Base-by-base conservation (phyloP, 2,329 filamentous ascomycete species). In the Phialophora macrospora region DNA sequence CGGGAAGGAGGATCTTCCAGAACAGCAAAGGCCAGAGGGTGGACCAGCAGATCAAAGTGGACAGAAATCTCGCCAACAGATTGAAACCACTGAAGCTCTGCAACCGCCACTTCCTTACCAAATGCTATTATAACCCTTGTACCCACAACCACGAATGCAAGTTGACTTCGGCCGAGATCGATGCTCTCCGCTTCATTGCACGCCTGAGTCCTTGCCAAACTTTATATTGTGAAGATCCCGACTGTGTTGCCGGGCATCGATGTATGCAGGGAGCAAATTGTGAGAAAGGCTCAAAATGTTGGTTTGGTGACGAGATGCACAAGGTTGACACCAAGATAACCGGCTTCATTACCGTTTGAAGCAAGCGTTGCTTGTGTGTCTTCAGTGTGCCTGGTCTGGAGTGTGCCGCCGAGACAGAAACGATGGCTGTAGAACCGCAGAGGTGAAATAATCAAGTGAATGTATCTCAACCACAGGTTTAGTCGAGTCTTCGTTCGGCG, bases 71-170 rank as follows among this genome's bases (percentile, higher is more conserved):
- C 11, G 67, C 75, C 22, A 60, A 67, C 4, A 57, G 34, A 3
- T 59, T 78, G 41, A 78, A 74, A 56, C 46, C 56, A 22, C 67
- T 62, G 6, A 78, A 75, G 44, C 68, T 77, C 20, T 79, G 77
- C 70, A 78, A 78, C 58, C 69, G 58, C 9, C 74, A 77, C 56
- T 71, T 79, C 3, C 57, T 75, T 14, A 74, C 73, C 0, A 56
- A 32, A 1, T 75, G 73, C 54, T 24, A 61, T 3, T 72, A 66
- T 44, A 30, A 61, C 17, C 34, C 56, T 0, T 79, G 78, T 49
- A 59, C 48, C 1, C 71, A 77, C 46, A 62, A 68, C 1, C 77
- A 79, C 60, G 69, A 68, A 1, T 66, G 60, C 4, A 66, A 55
- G 28, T 66, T 77, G 24, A 69, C 22, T 24, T 54, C 30, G 0